Evolutionary conservation across 208 protist species (phyloP).

Genomic region (Leishmania aethiopica): DNA sequence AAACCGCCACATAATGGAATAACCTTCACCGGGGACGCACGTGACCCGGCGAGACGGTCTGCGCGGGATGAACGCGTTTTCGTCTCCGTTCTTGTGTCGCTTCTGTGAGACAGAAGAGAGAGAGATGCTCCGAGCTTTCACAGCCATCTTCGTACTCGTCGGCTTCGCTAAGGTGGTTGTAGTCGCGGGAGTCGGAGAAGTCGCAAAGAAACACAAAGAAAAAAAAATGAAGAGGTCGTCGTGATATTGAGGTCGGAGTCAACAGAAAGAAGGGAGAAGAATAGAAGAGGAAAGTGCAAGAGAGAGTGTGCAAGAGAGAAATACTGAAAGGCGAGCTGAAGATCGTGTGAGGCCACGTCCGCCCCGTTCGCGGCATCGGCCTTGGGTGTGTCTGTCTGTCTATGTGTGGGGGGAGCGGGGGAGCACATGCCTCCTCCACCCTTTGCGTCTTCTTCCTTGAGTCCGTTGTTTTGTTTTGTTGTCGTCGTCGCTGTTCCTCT

Average conservation of each 20-base stretch:
- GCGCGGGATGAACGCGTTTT: neutral
- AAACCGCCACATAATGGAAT: neutral
- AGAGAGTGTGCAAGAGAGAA: neutral
- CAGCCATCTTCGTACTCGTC: neutral
- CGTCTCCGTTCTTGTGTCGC: neutral
- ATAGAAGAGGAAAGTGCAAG: neutral
- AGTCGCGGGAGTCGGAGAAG: neutral
- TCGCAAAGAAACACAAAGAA: neutral
- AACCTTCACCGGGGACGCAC: neutral
- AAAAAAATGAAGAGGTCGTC: neutral
- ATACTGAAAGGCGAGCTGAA: neutral
- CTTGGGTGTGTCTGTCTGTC: neutral
- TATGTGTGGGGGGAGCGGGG: neutral
- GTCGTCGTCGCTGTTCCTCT: neutral
- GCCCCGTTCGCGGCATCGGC: neutral
- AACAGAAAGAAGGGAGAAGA: neutral
- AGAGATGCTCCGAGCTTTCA: neutral
- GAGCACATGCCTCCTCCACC: neutral
- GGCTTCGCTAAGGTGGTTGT: neutral
- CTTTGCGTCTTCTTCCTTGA: neutral
- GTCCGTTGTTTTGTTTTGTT: neutral
- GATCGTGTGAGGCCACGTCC: neutral
- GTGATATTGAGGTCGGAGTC: neutral
- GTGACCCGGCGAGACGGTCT: neutral
- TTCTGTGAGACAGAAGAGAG: neutral